phyloP scores from a whole-genome alignment of 768 basidiomycete genomes.

The Boletus subcaerulescens region DNA sequence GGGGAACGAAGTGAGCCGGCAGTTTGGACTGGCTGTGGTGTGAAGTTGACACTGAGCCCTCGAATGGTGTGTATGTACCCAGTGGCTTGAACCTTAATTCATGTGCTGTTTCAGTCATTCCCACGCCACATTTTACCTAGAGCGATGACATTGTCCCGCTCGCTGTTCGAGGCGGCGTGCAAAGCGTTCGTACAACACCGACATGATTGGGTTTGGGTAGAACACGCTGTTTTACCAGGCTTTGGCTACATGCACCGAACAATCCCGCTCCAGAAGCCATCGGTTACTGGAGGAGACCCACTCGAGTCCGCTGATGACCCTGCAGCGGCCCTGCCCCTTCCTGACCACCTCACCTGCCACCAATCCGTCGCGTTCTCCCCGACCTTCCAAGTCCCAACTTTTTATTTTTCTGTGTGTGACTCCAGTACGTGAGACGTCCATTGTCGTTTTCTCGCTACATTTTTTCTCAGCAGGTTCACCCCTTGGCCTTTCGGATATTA shows the following conservation, averaged over 20 bases:
- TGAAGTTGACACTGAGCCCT: conserved; percentile 8
- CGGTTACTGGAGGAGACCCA: conserved; percentile 4
- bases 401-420: conserved; percentile 75
- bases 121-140: conserved; percentile 35
- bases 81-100: conserved; percentile 65
- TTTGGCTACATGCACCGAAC: conserved; percentile 50
- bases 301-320: conserved; percentile 35
- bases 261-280: conserved; percentile 19
- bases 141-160: conserved; percentile 43
- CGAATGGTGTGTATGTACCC: conserved; percentile 12
- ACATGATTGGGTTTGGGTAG: conserved; percentile 59
- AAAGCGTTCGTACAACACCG: conserved; percentile 44
- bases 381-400: conserved; percentile 77
- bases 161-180: conserved; percentile 59
- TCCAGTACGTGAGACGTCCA: conserved; percentile 51
- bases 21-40: conserved; percentile 48
- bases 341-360: conserved; percentile 42
- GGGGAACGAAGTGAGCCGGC: conserved; percentile 42
- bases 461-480: conserved; percentile 57
- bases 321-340: conserved; percentile 31
- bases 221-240: conserved; percentile 47
- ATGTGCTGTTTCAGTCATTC: conserved; percentile 38
- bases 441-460: conserved; percentile 14
- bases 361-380: conserved; percentile 77
- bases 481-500: conserved; percentile 52